Evolutionary conservation across 306 rosid species (phyloP).

Genomic region (Malus fusca): DNA sequence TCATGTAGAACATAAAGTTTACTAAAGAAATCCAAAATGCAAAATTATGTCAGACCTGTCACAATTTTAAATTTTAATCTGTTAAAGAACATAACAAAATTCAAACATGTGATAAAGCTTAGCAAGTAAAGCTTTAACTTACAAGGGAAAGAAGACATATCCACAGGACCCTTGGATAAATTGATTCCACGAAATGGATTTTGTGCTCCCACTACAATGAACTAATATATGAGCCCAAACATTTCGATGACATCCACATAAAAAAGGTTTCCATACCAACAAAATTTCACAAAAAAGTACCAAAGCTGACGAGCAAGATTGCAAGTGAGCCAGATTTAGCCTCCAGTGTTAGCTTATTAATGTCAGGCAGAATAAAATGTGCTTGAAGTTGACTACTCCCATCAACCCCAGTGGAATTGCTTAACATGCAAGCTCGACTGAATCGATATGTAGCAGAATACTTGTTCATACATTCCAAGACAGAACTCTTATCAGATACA

Average conservation of each 20-base stretch:
- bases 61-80: neutral
- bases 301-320: slow-evolving; percentile 60
- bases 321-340: slow-evolving; percentile 47
- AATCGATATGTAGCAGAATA: slow-evolving; percentile 53
- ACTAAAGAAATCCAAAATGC: neutral
- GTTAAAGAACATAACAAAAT: neutral
- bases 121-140: slow-evolving; percentile 34
- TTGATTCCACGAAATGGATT: slow-evolving; percentile 37
- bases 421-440: slow-evolving; percentile 43
- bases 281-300: slow-evolving; percentile 36
- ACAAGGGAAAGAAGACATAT: slow-evolving; percentile 50
- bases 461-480: slow-evolving; percentile 22
- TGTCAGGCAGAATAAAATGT: slow-evolving; percentile 57
- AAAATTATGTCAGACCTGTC: neutral
- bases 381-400: slow-evolving; percentile 43
- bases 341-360: slow-evolving; percentile 49
- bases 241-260: neutral
- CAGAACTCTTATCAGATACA: slow-evolving; percentile 7
- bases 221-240: slow-evolving; percentile 15
- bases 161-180: slow-evolving; percentile 32
- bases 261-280: slow-evolving; percentile 1
- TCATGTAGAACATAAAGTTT: neutral
- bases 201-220: slow-evolving; percentile 45
- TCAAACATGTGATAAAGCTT: neutral
- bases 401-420: slow-evolving; percentile 27